Percentiles rank a stretch among this genome's conserved stretches.
Evolutionary conservation across 345 rosid genomes (phyloP).

Genomic region (Populus pruinosa): DNA sequence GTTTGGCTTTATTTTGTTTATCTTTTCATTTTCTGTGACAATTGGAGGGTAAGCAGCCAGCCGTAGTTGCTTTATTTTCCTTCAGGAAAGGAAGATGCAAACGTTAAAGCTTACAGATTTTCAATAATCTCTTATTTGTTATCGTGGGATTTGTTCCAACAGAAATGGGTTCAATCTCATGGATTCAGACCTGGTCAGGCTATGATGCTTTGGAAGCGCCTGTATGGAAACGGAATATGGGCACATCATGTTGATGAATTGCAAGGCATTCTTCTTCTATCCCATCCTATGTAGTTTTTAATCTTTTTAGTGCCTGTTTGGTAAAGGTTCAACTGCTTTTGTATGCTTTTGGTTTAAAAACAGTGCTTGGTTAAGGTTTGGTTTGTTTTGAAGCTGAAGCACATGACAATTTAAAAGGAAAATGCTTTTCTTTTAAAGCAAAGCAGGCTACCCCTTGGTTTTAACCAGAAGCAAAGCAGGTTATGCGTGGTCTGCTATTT

Average conservation of each 20-base stretch:
- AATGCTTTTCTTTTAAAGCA: not conserved
- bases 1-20: not conserved
- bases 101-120: not conserved
- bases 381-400: not conserved
- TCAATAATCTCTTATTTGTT: not conserved
- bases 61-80: not conserved
- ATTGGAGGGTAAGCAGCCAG: not conserved
- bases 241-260: conserved; percentile 58
- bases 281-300: not conserved
- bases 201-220: conserved; percentile 88
- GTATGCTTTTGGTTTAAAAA: too few species aligned
- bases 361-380: too few species aligned
- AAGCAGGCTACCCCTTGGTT: too few species aligned
- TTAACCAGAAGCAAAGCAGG: too few species aligned
- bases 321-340: too few species aligned
- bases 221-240: conserved; percentile 75
- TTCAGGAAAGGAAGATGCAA: not conserved
- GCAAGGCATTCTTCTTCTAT: conserved; percentile 43
- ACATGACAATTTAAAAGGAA: not conserved
- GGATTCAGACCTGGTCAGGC: conserved; percentile 94
- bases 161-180: conserved; percentile 85
- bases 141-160: conserved; percentile 11
- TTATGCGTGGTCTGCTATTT: too few species aligned
- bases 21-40: not conserved
- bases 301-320: too few species aligned